These are phyloP conservation scores for Metahyphopichia silvanorum DNA, from an alignment of 805 yeast species.

Conservation along the genomic window DNA sequence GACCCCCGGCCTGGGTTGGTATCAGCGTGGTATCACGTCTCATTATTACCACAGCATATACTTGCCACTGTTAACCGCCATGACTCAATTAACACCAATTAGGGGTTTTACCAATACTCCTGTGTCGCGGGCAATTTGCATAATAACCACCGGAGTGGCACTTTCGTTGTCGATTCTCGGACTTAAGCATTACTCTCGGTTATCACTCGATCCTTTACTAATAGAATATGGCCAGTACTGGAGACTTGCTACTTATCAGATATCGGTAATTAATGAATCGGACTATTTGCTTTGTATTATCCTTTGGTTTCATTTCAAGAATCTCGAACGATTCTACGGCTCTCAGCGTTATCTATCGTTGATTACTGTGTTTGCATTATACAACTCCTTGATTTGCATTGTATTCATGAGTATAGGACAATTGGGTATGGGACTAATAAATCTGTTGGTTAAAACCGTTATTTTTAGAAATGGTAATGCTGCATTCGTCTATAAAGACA, in stretches of 20 bases:
- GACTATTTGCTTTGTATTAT: constrained; percentile 47
- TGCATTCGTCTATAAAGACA: constrained; percentile 14
- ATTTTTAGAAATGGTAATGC: background rate
- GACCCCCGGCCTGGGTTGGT: too few relatives aligned
- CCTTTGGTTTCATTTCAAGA: constrained; percentile 50
- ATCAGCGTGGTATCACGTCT: too few relatives aligned
- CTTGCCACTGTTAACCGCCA: constrained; percentile 10
- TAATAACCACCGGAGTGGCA: constrained; percentile 33
- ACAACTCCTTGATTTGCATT: constrained; percentile 43
- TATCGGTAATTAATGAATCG: constrained; percentile 56
- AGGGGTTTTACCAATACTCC: constrained; percentile 43
- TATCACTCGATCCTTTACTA: constrained; percentile 53
- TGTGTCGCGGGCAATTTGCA: constrained; percentile 35
- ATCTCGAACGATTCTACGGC: constrained; percentile 57
- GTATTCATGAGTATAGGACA: constrained; percentile 43
- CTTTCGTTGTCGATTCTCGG: constrained; percentile 41
- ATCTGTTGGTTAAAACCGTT: constrained; percentile 40
- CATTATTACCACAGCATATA: too few relatives aligned
- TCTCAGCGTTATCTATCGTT: constrained; percentile 50
- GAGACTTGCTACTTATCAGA: constrained; percentile 48
- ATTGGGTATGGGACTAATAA: constrained; percentile 19
- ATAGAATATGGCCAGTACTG: constrained; percentile 55
- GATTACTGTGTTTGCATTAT: constrained; percentile 41
- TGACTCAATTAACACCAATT: constrained; percentile 41
- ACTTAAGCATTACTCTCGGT: constrained; percentile 39